These are phyloP conservation scores for Stygiomarasmius scandens DNA, from an alignment of 1,284 basidiomycete genomes.

Conservation along the genomic window DNA sequence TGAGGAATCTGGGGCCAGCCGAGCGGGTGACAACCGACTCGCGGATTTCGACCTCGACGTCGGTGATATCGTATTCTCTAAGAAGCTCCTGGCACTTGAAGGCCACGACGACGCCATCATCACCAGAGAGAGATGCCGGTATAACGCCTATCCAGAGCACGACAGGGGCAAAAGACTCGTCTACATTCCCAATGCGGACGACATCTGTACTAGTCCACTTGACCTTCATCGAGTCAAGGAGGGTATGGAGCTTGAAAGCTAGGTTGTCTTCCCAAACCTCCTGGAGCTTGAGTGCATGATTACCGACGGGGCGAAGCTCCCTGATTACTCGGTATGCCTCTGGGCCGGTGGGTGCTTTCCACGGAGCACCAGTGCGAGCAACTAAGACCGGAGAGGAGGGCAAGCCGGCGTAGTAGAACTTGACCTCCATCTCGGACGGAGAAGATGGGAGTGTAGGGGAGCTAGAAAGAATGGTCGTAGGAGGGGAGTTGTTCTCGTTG, in stretches of 20 bases:
- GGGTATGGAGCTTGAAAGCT: conserved; percentile 17
- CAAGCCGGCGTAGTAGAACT: conserved; percentile 17
- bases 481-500: no score
- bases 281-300: conserved; percentile 23
- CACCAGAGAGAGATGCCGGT: conserved; percentile 27
- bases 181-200: conserved; percentile 20
- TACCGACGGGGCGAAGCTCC: conserved; percentile 22
- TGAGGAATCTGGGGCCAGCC: conserved; percentile 29
- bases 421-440: no score
- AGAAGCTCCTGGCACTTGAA: conserved; percentile 27
- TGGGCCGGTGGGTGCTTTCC: conserved; percentile 26
- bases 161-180: conserved; percentile 18
- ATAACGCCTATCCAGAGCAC: conserved; percentile 32
- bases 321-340: conserved; percentile 29
- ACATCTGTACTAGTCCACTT: conserved; percentile 21
- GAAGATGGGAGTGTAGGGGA: no score
- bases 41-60: conserved; percentile 34
- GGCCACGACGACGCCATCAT: conserved; percentile 27
- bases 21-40: conserved; percentile 30
- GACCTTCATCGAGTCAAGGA: conserved; percentile 19
- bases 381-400: conserved; percentile 28
- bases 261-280: conserved; percentile 25
- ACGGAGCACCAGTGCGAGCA: conserved; percentile 30
- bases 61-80: conserved; percentile 18
- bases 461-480: no score